Conservation (phyloP, 805 yeast species). For the Myxozyma monticola region DNA sequence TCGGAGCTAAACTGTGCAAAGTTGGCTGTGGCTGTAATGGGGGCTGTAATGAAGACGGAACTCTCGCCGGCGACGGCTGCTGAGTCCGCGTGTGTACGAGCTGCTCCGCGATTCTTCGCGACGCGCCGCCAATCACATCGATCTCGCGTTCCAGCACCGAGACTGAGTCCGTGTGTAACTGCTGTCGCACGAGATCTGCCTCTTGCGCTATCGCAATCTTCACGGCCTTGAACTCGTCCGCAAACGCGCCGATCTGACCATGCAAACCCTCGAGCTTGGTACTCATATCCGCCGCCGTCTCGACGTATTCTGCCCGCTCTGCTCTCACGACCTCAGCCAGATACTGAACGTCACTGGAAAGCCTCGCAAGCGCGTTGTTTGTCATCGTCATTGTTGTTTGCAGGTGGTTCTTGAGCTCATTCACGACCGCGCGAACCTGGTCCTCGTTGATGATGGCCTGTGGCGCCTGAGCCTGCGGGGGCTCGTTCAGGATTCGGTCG, state of each 20-base stretch:
- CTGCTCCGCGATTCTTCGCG: slow-evolving; percentile 5
- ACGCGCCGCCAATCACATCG: slow-evolving; percentile 15
- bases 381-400: slow-evolving; percentile 15
- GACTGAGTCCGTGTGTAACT: slow-evolving; percentile 3
- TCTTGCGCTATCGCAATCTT: slow-evolving; percentile 6
- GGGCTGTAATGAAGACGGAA: background rate
- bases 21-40: background rate
- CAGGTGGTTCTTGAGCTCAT: slow-evolving; percentile 11
- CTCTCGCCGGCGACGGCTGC: background rate
- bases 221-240: slow-evolving; percentile 10
- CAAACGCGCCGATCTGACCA: slow-evolving; percentile 10
- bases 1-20: background rate
- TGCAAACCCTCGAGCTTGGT: slow-evolving; percentile 15
- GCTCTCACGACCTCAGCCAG: slow-evolving; percentile 11
- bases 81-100: background rate
- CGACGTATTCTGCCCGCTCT: slow-evolving; percentile 11
- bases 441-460: slow-evolving; percentile 13
- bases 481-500: slow-evolving; percentile 18
- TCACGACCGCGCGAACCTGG: slow-evolving; percentile 14
- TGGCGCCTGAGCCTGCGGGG: slow-evolving; percentile 3
- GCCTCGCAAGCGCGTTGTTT: slow-evolving; percentile 9
- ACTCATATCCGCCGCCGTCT: slow-evolving; percentile 1
- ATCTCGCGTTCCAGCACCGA: slow-evolving; percentile 24
- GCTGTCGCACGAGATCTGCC: slow-evolving; percentile 12
- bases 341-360: slow-evolving; percentile 16